Evolutionary conservation across 768 basidiomycete genomes (phyloP).

Genomic region (Clitopilus passeckerianus): DNA sequence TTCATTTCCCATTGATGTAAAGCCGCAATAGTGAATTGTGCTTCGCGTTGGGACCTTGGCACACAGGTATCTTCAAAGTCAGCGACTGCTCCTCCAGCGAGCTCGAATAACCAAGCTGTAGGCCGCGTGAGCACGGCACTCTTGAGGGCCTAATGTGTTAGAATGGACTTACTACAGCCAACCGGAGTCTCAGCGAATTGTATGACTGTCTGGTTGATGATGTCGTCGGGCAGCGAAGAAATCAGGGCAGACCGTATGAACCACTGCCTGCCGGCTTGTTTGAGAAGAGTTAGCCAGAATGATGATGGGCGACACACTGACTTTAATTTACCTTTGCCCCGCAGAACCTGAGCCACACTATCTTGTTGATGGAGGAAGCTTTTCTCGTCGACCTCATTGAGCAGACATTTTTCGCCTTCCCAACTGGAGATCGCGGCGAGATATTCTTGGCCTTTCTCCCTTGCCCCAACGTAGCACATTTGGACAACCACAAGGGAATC

Average conservation of each 20-base stretch:
- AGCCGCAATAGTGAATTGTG: constrained; percentile 81
- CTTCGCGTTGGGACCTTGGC: constrained; percentile 75
- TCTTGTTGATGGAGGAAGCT: constrained; percentile 88
- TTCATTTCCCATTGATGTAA: constrained; percentile 92
- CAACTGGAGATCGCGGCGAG: constrained; percentile 80
- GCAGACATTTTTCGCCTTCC: constrained; percentile 80
- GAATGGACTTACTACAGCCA: constrained; percentile 74
- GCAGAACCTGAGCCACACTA: constrained; percentile 84
- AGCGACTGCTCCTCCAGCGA: constrained; percentile 74
- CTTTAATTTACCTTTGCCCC: constrained; percentile 62
- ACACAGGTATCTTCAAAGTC: constrained; percentile 74
- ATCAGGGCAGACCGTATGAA: constrained; percentile 86
- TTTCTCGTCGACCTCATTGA: constrained; percentile 91
- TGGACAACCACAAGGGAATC: constrained; percentile 89
- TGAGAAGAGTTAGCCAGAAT: not conserved
- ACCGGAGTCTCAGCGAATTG: constrained; percentile 81
- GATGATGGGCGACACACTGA: not conserved
- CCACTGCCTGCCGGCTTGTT: constrained; percentile 77
- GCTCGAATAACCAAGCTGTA: constrained; percentile 90
- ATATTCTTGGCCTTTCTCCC: constrained; percentile 71
- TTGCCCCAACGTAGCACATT: constrained; percentile 82
- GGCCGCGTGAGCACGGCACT: not conserved
- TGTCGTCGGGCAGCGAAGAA: constrained; percentile 79
- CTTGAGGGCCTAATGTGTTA: not conserved
- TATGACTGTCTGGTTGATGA: constrained; percentile 78